phyloP scores from a whole-genome alignment of 2,329 filamentous ascomycete genomes.

The Sphaceloma murrayae region DNA sequence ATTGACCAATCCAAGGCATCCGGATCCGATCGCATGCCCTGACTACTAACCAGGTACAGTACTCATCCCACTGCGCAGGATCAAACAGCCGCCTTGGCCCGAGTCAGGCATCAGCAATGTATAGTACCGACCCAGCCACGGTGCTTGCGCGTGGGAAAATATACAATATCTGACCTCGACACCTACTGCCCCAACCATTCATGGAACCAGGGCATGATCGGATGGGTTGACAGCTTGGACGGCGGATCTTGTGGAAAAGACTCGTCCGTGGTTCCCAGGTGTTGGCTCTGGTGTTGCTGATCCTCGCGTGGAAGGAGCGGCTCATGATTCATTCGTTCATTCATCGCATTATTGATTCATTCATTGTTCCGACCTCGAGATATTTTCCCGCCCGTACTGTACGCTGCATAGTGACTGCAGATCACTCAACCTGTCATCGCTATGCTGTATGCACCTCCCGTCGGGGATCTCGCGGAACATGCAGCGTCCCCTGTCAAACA shows the following conservation, averaged over 20 bases:
- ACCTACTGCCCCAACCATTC: too few species aligned
- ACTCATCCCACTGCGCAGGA: background rate
- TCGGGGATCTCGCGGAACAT: slow-evolving; percentile 7
- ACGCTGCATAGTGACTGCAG: too few species aligned
- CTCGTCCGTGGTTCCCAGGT: background rate
- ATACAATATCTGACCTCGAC: too few species aligned
- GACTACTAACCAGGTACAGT: too few species aligned
- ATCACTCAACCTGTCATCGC: background rate
- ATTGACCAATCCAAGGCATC: too few species aligned
- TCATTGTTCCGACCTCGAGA: background rate
- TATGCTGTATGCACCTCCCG: background rate
- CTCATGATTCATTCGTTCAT: background rate
- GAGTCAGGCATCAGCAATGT: too few species aligned
- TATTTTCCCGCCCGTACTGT: too few species aligned
- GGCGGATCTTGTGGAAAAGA: slow-evolving; percentile 7
- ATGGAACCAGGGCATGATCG: too few species aligned
- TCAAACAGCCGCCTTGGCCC: too few species aligned
- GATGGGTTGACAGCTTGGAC: too few species aligned
- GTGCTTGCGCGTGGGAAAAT: slow-evolving; percentile 3
- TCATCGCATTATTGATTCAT: slow-evolving; percentile 8
- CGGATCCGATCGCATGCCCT: too few species aligned
- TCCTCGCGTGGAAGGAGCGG: slow-evolving; percentile 1
- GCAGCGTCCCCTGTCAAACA: background rate
- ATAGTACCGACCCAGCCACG: background rate
- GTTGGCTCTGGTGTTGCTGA: slow-evolving; percentile 1